Evolutionary conservation across 2,329 filamentous ascomycete genomes (phyloP).

Genomic region (Aspergillus tanneri): DNA sequence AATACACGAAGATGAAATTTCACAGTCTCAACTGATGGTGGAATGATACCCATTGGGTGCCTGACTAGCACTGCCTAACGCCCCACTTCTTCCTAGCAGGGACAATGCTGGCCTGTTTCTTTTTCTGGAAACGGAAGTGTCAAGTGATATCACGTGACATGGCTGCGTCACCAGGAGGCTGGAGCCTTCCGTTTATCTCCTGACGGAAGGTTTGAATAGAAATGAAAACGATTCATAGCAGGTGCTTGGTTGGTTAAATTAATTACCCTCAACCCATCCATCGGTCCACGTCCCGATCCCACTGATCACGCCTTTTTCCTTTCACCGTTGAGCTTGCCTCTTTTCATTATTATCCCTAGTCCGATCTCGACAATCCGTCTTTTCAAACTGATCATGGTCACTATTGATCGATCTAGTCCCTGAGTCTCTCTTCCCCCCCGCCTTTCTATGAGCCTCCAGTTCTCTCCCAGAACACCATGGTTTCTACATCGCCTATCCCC

Average conservation of each 20-base stretch:
- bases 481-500: slow-evolving; percentile 48
- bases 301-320: neutral
- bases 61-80: neutral
- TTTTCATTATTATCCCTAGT: no score
- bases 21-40: no score
- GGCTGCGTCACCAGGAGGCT: slow-evolving; percentile 11
- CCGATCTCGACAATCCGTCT: no score
- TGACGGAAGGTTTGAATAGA: neutral
- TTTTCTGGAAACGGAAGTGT: slow-evolving; percentile 1
- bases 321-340: neutral
- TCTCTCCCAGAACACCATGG: slow-evolving; percentile 27
- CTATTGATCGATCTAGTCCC: neutral
- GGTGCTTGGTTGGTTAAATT: no score
- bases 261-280: neutral
- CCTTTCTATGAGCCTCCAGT: slow-evolving; percentile 11
- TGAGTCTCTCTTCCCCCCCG: slow-evolving; percentile 1
- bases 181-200: slow-evolving; percentile 8
- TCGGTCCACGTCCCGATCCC: neutral
- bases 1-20: no score
- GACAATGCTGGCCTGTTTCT: slow-evolving; percentile 6
- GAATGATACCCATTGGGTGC: neutral
- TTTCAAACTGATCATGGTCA: neutral
- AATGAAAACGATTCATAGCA: slow-evolving; percentile 7
- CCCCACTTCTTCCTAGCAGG: neutral
- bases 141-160: slow-evolving; percentile 11